Conservation (phyloP, 78 protist species). For the Acrasis kona region DNA sequence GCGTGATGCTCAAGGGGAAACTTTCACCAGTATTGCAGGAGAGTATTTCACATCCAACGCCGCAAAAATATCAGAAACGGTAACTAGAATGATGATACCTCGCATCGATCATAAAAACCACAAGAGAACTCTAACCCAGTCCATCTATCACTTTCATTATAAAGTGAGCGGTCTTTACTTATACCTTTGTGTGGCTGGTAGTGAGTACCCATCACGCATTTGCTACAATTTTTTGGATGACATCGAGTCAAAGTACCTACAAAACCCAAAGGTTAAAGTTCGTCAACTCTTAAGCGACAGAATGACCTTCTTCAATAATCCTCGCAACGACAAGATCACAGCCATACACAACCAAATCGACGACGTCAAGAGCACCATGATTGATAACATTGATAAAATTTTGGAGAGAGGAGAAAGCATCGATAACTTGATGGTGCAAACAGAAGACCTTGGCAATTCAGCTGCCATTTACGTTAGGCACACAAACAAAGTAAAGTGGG, state of each 20-base stretch:
- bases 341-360: slow-evolving; percentile 8
- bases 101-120: too few species aligned
- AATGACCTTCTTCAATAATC: slow-evolving; percentile 48
- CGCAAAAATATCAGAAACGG: too few species aligned
- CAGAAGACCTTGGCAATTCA: slow-evolving; percentile 69
- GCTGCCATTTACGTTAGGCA: slow-evolving; percentile 74
- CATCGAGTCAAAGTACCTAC: background rate
- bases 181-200: slow-evolving; percentile 78
- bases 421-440: slow-evolving; percentile 79
- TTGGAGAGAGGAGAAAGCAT: slow-evolving; percentile 82
- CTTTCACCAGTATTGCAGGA: too few species aligned
- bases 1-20: too few species aligned
- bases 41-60: too few species aligned
- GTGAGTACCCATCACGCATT: slow-evolving; percentile 38
- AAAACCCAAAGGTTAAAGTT: slow-evolving; percentile 3
- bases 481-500: slow-evolving; percentile 61
- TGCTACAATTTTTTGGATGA: background rate
- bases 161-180: too few species aligned
- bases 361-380: slow-evolving; percentile 2
- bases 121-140: too few species aligned
- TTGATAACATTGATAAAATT: slow-evolving; percentile 50
- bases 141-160: too few species aligned
- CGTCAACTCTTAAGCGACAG: background rate
- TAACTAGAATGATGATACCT: too few species aligned
- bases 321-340: slow-evolving; percentile 14